Base-by-base conservation (phyloP, 1,139 yeast species). In the Pneumocystis oryctolagi region DNA sequence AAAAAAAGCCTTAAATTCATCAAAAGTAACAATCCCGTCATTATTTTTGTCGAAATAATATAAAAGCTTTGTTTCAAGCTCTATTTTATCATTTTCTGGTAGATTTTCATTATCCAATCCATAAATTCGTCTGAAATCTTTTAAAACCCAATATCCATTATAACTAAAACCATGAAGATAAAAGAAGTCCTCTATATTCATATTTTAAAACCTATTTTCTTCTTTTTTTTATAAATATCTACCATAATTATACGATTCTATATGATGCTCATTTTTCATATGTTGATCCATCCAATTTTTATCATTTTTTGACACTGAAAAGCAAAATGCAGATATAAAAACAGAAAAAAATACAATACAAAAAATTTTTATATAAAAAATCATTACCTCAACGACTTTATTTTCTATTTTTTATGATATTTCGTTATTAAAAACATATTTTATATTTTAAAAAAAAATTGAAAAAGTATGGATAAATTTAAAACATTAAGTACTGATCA, bases 191-290 rank as follows among this genome's bases (percentile, higher is more conserved):
- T 61, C 63, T 57, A 18, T 35, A 12, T 1, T 12, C 4, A 20
- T 37, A 12, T 3, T 25, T 25, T 20, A 25, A 57, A 3, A 30
- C n/a, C n/a, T 14, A 25, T 30, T 20, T 20, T 3, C 5, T 12
- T 2, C 16, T 1, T 12, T 4, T 37, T 20, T 12, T 30, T 25
- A 56, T 18, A 14, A 28, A 57, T 35, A 35, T 20, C 12, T 34
- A 60, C 80, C 82, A 0, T 94, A 80, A 66, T 87, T 95, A 69
- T 83, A 89, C 58, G 79, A 78, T 65, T 86, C 89, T 65, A 88
- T 68, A 25, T 83, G 84, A 74, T 90, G 97, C 73, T 90, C 98
- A 69, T 83, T 84, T 67, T 80, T 77, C 97, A 90, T 90, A 74
- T 63, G 65, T 53, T 53, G 58, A 14, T 16, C 58, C 35, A 62